Evolutionary conservation across 2,329 filamentous ascomycete genomes (phyloP), one percentile per base, ranked within the genome.

Genomic region (Monilinia aucupariae): DNA sequence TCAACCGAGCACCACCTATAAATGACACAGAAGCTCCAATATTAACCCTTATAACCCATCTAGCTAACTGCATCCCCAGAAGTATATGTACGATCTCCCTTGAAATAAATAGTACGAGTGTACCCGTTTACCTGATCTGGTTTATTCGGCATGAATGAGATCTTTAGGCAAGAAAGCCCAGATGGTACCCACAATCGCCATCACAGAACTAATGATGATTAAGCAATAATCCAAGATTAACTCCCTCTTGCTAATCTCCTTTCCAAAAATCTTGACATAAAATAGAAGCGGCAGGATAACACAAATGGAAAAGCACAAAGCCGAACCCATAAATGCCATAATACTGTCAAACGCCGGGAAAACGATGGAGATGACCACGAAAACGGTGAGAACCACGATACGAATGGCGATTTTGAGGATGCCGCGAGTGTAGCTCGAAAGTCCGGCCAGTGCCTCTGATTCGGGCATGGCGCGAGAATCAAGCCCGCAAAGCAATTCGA

Each of bases 231-330:
- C 86, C 51, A 89, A 68, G 5, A 84, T 74, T 70, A 84, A 86
- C 76, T 96, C 91, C 27, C 74, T 73, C 0, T 75, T 68, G 0
- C 80, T 77, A 52, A 97, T 84, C 65, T 93, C 86, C 56, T 85
- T 81, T 53, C 86, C 85, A 74, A 96, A 97, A 1, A 97, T 85
- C 77, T 92, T 96, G 63, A 97, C 78, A 72, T 97, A 92, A 73
- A 99, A 97, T 5, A 87, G 83, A 39, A 96, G 79, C 0, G 93
- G 94, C 58, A 99, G 80, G 75, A 96, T 92, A 68, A 97, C 87
- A 76, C 93, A 97, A 68, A 97, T 96, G 22, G 90, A 91, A 71
- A 96, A 96, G 77, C 93, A 97, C 20, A 96, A 82, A 4, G 92
- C 89, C 47, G 89, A 91, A 15, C 94, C 93, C 78, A 97, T 86